Evolutionary conservation across 169 alveolate genomes (phyloP), one percentile per base, ranked within the genome.

Genomic region (Cytauxzoon felis): DNA sequence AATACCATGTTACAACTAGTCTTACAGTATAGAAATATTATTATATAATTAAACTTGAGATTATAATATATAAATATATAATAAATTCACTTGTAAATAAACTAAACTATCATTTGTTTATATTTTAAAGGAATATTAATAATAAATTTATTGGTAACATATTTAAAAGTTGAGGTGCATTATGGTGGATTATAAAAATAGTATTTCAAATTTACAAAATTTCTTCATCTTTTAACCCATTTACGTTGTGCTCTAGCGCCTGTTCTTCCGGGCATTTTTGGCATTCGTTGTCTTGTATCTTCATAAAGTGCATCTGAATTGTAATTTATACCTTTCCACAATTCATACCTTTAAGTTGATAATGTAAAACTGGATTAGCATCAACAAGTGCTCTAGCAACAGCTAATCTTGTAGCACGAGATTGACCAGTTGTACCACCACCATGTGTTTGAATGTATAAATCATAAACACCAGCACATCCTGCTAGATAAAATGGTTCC

Each of bases 181-280:
- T 13, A 13, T 38, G 45, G 11, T 11, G 11, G n/a, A 38, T 13
- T 13, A 38, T 47, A 47, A 9, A 42, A 18, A 47, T 42, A 47
- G 11, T 13, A 7, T 40, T 53, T n/a, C n/a, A n/a, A 48, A 11
- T 48, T 9, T 48, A 9, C 9, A 48, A 47, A 18, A 48, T 40
- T 16, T 8, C 7, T 43, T 71, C 49, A 88, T n/a, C 94, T 54
- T 62, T 89, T 89, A 1, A 87, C 61, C 94, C 94, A 89, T 53
- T 81, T 76, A 57, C 90, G 60, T 88, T 65, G 81, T 18, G 93
- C 63, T 48, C 94, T 69, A 7, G 94, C 91, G 38, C 87, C 87
- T 54, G 67, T 88, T 47, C 94, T 34, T 0, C 94, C 94, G 2
- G 94, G 94, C 94, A 89, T 89, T 68, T 89, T 89, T 11, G 94